Conservation (phyloP, 768 basidiomycete genomes). For the Suillus luteus region DNA sequence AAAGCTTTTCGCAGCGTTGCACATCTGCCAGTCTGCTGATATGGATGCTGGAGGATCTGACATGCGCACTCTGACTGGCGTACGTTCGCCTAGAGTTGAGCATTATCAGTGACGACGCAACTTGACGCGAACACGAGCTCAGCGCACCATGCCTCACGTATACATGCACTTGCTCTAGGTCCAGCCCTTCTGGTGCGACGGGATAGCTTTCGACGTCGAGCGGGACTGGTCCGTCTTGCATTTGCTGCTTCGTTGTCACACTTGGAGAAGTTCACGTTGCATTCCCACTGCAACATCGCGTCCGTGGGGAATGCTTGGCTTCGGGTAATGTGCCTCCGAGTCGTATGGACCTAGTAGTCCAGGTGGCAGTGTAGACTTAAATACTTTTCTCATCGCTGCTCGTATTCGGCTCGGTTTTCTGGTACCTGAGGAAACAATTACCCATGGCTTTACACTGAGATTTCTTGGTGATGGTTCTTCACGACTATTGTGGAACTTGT, state of each 20-base stretch:
- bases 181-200: slow-evolving; percentile 52
- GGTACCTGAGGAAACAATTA: no score
- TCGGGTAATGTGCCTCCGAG: not conserved
- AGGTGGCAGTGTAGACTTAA: not conserved
- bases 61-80: slow-evolving; percentile 73
- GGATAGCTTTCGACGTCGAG: slow-evolving; percentile 66
- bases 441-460: no score
- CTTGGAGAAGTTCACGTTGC: not conserved
- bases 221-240: slow-evolving; percentile 39
- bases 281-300: slow-evolving; percentile 4
- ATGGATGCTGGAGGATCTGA: slow-evolving; percentile 61
- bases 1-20: slow-evolving; percentile 55
- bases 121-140: not conserved
- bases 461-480: no score
- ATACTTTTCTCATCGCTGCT: not conserved
- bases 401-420: no score
- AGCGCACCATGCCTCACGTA: slow-evolving; percentile 73
- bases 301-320: not conserved
- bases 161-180: slow-evolving; percentile 72
- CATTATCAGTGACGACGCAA: slow-evolving; percentile 3
- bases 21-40: slow-evolving; percentile 70
- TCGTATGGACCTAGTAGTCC: not conserved
- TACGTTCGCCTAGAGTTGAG: slow-evolving; percentile 60
- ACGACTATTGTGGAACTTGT: no score
- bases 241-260: slow-evolving; percentile 13